Conservation (phyloP, 306 rosid genomes). For the Quercus dentata region DNA sequence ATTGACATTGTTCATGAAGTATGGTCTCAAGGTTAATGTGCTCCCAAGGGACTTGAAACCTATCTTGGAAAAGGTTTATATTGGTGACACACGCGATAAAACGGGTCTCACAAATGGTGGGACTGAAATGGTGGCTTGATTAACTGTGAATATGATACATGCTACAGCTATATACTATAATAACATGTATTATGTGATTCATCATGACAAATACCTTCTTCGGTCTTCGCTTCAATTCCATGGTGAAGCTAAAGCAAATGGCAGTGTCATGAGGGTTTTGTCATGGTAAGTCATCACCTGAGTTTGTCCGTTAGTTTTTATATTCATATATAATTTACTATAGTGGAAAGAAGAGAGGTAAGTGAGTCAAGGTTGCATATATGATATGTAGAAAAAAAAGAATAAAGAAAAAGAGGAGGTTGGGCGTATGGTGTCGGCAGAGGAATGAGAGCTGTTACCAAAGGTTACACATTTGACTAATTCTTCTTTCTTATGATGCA, state of each 20-base stretch:
- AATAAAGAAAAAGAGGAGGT: neutral
- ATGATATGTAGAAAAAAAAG: neutral
- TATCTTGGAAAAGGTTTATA: constrained; percentile 36
- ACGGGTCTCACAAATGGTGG: neutral
- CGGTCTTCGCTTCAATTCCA: neutral
- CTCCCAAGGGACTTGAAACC: constrained; percentile 56
- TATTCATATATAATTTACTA: neutral
- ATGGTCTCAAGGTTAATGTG: constrained; percentile 69
- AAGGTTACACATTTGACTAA: neutral
- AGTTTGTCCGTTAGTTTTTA: neutral
- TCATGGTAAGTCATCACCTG: neutral
- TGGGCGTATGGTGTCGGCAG: neutral
- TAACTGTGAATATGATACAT: constrained; percentile 11
- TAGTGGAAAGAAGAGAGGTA: neutral
- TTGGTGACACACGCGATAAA: neutral
- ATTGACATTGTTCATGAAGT: constrained; percentile 86
- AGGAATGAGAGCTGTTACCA: neutral
- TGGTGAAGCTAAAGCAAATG: neutral
- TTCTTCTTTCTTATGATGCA: neutral
- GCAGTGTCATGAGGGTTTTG: neutral
- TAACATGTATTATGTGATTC: neutral
- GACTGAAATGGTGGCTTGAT: constrained; percentile 25
- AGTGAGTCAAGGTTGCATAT: neutral
- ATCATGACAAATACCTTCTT: neutral
- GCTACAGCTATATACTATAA: no score